Conservation (phyloP, 2,329 filamentous ascomycete species). For the Trichoderma sp. region DNA sequence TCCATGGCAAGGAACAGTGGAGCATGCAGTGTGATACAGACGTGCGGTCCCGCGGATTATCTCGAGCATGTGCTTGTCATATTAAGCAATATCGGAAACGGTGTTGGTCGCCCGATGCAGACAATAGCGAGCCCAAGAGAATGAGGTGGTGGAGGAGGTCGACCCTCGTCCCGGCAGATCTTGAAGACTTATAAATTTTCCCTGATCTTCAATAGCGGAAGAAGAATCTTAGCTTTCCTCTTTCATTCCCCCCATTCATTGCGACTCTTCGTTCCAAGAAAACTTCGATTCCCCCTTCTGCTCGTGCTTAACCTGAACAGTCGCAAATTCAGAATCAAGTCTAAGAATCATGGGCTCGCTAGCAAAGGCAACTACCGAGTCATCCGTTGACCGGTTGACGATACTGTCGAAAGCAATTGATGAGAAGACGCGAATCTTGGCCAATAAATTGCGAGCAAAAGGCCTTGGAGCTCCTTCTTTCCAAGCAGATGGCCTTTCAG, state of each 20-base stretch:
- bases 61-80: not conserved
- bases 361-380: not conserved
- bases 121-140: not conserved
- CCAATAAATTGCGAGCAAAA: constrained; percentile 23
- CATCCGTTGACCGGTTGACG: constrained; percentile 25
- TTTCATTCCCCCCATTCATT: not conserved
- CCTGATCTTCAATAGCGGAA: not conserved
- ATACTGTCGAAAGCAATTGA: constrained; percentile 25
- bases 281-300: not conserved
- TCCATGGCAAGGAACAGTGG: not conserved
- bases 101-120: not conserved
- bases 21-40: not conserved
- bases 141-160: not conserved
- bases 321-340: not conserved
- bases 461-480: constrained; percentile 28
- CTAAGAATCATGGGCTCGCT: constrained; percentile 7
- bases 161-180: not conserved
- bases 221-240: too few species aligned
- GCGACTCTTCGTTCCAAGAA: not conserved
- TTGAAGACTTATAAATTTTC: not conserved
- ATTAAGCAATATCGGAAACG: not conserved
- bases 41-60: not conserved
- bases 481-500: constrained; percentile 24
- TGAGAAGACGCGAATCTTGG: constrained; percentile 26
- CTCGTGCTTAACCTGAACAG: not conserved